These are phyloP conservation scores for Carex kokanica DNA, from an alignment of 176 grass and related monocot genomes.

Conservation along the genomic window DNA sequence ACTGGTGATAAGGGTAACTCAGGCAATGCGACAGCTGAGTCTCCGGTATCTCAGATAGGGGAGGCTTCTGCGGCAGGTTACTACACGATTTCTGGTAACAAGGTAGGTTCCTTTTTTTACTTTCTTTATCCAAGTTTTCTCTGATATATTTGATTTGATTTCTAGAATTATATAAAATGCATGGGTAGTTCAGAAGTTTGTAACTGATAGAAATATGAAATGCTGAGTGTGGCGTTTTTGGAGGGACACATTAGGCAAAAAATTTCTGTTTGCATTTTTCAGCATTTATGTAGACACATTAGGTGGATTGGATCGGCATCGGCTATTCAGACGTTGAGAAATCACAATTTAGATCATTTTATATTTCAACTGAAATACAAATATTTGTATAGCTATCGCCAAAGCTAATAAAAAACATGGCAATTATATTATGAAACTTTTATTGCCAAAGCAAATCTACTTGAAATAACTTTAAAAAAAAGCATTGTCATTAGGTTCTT, in stretches of 20 bases:
- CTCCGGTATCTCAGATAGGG: constrained; percentile 28
- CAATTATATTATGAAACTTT: too few species aligned
- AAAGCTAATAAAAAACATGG: too few species aligned
- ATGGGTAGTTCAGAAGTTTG: background rate
- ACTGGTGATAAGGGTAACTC: constrained; percentile 24
- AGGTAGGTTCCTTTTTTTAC: background rate
- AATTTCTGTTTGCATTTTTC: background rate
- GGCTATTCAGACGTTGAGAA: too few species aligned
- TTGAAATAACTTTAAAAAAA: background rate
- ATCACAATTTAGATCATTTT: too few species aligned
- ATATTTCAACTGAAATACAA: too few species aligned
- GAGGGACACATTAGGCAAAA: background rate
- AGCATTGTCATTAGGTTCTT: background rate
- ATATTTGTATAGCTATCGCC: too few species aligned
- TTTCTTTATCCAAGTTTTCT: background rate
- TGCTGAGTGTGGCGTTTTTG: background rate
- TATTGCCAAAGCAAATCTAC: background rate
- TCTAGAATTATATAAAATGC: background rate
- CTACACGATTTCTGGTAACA: constrained; percentile 54
- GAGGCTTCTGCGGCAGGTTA: constrained; percentile 37
- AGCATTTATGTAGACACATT: too few species aligned
- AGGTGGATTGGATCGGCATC: too few species aligned
- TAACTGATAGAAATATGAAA: background rate
- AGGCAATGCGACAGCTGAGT: constrained; percentile 11
- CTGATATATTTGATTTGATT: background rate